Conservation (phyloP, 257 asterid species). For the Nicotiana benthamiana region DNA sequence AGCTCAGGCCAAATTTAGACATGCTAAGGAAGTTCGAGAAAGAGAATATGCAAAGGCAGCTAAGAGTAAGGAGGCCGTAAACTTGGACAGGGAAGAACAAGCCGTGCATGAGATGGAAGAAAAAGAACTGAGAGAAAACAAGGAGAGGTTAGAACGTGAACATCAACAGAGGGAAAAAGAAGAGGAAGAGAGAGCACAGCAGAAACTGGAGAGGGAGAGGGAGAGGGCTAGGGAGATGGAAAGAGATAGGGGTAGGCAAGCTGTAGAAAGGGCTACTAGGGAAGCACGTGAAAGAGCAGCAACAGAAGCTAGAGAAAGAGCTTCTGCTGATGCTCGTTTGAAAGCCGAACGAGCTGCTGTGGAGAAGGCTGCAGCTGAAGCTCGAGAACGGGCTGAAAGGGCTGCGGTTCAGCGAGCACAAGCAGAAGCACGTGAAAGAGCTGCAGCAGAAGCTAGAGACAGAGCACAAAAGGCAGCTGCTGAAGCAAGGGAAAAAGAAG, state of each 20-base stretch:
- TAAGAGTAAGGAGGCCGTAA: conserved; percentile 55
- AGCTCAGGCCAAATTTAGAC: conserved; percentile 94
- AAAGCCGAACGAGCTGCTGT: conserved; percentile 77
- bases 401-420: conserved; percentile 93
- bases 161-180: conserved; percentile 52
- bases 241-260: conserved; percentile 76
- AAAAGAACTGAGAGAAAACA: conserved; percentile 59
- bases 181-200: conserved; percentile 81
- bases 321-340: conserved; percentile 53
- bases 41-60: conserved; percentile 81
- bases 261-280: conserved; percentile 91
- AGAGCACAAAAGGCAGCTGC: conserved; percentile 85
- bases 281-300: conserved; percentile 98
- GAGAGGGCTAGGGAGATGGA: conserved; percentile 63
- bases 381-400: conserved; percentile 81
- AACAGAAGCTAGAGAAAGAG: conserved; percentile 62
- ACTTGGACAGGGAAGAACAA: conserved; percentile 51
- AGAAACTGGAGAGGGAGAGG: conserved; percentile 68
- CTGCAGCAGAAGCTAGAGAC: conserved; percentile 87
- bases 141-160: conserved; percentile 67
- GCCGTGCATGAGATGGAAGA: conserved; percentile 37
- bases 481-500: conserved; percentile 75
- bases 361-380: conserved; percentile 67
- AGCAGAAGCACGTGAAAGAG: conserved; percentile 96
- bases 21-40: conserved; percentile 95